A percentile compares a stretch with the other conserved stretches of the same genome.
These are phyloP conservation scores for Digitaria exilis DNA, from an alignment of 202 grass and related monocot genomes.

Conservation along the genomic window DNA sequence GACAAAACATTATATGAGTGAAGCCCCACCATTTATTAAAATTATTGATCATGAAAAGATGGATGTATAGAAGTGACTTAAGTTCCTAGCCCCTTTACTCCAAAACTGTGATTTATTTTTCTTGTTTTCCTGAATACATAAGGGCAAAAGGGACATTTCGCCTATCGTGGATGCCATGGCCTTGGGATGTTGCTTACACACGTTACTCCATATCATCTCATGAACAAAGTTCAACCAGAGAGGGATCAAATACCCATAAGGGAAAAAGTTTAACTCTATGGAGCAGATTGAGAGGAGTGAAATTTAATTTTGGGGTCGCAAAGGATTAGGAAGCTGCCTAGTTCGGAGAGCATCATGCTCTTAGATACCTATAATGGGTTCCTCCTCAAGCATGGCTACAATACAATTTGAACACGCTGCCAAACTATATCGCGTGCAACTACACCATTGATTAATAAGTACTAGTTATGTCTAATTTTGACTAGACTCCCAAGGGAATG, in stretches of 20 bases:
- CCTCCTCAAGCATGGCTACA: not conserved
- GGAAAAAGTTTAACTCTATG: not conserved
- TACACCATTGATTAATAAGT: not conserved
- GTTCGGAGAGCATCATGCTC: not conserved
- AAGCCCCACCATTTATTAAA: no score
- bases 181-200: no score
- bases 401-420: not conserved
- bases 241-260: not conserved
- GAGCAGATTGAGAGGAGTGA: not conserved
- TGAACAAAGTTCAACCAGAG: not conserved
- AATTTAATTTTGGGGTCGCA: not conserved
- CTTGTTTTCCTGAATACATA: no score
- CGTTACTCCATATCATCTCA: not conserved
- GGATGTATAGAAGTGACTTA: no score
- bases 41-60: no score
- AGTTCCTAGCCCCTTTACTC: no score
- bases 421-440: not conserved
- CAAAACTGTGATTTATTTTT: no score
- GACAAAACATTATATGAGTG: no score
- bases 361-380: not conserved
- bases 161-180: not conserved
- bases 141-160: no score
- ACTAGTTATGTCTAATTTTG: not conserved
- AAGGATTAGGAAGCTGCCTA: not conserved
- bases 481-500: not conserved